Conservation (phyloP, 495 filamentous ascomycete genomes). For the Aspergillus bridgeri region DNA sequence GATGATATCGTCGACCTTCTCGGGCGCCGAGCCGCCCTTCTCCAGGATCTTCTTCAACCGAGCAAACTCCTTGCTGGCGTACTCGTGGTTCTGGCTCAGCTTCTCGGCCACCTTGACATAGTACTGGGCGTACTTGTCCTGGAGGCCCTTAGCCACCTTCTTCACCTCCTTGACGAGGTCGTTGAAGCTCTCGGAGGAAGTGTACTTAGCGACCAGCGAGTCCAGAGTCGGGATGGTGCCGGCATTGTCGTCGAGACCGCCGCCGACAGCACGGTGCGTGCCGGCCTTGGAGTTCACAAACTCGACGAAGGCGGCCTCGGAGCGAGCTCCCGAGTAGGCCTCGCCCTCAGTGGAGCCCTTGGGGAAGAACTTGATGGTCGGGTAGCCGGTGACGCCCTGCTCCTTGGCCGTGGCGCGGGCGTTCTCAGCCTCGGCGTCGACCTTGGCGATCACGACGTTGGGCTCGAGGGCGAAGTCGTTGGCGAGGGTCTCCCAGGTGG, state of each 20-base stretch:
- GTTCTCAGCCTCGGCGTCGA: constrained; percentile 86
- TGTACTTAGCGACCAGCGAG: constrained; percentile 63
- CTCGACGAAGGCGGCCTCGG: constrained; percentile 69
- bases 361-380: constrained; percentile 98
- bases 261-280: constrained; percentile 80
- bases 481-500: constrained; percentile 85
- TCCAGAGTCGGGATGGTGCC: constrained; percentile 81
- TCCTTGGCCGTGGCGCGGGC: constrained; percentile 71
- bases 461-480: constrained; percentile 74
- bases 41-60: constrained; percentile 74
- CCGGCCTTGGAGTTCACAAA: constrained; percentile 90
- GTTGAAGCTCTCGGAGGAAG: constrained; percentile 48
- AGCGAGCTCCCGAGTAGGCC: constrained; percentile 72
- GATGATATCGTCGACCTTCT: constrained; percentile 87
- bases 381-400: constrained; percentile 80
- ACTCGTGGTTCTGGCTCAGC: constrained; percentile 68
- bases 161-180: constrained; percentile 62
- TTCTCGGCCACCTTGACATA: constrained; percentile 89
- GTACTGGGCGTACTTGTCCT: constrained; percentile 87
- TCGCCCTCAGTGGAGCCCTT: constrained; percentile 73
- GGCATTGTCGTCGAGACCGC: constrained; percentile 72
- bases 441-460: constrained; percentile 82
- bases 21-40: constrained; percentile 80
- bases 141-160: constrained; percentile 62
- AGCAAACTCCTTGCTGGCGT: constrained; percentile 80